Evolutionary conservation across 164 flowering plant species (phyloP), one percentile per base, ranked within the genome.

Genomic region (Pachysandra terminalis): DNA sequence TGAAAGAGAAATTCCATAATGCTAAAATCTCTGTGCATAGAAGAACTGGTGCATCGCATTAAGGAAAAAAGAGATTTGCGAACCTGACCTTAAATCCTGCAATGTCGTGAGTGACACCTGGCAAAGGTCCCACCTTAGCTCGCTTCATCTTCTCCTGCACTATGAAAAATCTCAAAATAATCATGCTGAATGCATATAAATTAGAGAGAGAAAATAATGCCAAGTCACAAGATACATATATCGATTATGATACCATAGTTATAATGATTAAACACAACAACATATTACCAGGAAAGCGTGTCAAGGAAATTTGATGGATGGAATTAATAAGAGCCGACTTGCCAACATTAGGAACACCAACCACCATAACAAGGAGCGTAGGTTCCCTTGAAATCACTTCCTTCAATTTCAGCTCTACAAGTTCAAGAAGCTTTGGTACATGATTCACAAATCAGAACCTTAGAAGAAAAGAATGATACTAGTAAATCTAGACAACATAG

Each of bases 311-410:
- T 75, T 76, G 97, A 79, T 90, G 89, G 64, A 95, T 85, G 56
- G 90, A 86, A 66, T 95, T 92, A 49, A 95, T 92, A 68, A 92
- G 78, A 66, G 96, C 86, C 21, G 98, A 95, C 72, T 95, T 95
- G 61, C 98, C 98, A 64, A 95, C 96, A 81, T 95, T 95, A 17
- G 98, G 98, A 73, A 92, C 97, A 69, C 98, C 97, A 74, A 95
- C 88, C 51, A 95, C 97, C 96, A 92, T 87, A 35, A 95, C 90
- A 73, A 92, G 96, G 53, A 95, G 90, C 63, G 98, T 95, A n/a
- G 98, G 97, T 65, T 95, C 96, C 80, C 83, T 89, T 37, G 86
- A 76, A 65, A 95, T 90, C 64, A 60, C 84, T 75, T 95, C 97
- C 84, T 85, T 95, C 70, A 95, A 67, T 75, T 92, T 95, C 66